These are phyloP conservation scores for Pyracantha coccinea DNA, from an alignment of 331 rosid species.

Conservation along the genomic window DNA sequence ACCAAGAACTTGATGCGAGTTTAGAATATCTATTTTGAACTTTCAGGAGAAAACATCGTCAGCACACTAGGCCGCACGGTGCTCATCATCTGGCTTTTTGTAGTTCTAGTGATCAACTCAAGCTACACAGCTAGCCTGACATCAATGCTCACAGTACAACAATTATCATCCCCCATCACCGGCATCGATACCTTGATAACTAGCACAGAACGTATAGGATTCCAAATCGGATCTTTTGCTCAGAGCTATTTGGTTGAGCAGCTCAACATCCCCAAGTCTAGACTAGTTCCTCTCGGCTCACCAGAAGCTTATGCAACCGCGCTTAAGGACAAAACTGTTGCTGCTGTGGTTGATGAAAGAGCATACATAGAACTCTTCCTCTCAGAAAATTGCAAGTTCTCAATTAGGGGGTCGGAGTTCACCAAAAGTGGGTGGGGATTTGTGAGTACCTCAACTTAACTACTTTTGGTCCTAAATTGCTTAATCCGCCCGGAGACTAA, in stretches of 20 bases:
- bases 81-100: slow-evolving; percentile 43
- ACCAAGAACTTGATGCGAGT: not conserved
- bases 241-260: slow-evolving; percentile 33
- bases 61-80: slow-evolving; percentile 35
- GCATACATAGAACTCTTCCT: slow-evolving; percentile 49
- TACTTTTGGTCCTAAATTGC: not conserved
- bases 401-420: slow-evolving; percentile 31
- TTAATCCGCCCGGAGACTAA: not conserved
- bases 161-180: slow-evolving; percentile 40
- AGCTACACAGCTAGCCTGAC: slow-evolving; percentile 54
- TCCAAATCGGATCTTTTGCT: slow-evolving; percentile 49
- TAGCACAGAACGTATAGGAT: slow-evolving; percentile 34
- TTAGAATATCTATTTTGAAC: not conserved
- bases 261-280: slow-evolving; percentile 30
- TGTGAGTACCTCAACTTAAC: slow-evolving; percentile 29
- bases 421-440: slow-evolving; percentile 57
- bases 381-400: slow-evolving; percentile 32
- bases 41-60: slow-evolving; percentile 44
- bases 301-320: slow-evolving; percentile 42
- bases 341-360: slow-evolving; percentile 42
- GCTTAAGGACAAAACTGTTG: slow-evolving; percentile 31
- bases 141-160: slow-evolving; percentile 45
- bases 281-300: slow-evolving; percentile 48
- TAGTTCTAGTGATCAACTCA: slow-evolving; percentile 40
- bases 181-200: slow-evolving; percentile 39